These are phyloP conservation scores for Pseudonitzschia multistriata DNA, from an alignment of 108 stramenopile genomes.

Conservation along the genomic window DNA sequence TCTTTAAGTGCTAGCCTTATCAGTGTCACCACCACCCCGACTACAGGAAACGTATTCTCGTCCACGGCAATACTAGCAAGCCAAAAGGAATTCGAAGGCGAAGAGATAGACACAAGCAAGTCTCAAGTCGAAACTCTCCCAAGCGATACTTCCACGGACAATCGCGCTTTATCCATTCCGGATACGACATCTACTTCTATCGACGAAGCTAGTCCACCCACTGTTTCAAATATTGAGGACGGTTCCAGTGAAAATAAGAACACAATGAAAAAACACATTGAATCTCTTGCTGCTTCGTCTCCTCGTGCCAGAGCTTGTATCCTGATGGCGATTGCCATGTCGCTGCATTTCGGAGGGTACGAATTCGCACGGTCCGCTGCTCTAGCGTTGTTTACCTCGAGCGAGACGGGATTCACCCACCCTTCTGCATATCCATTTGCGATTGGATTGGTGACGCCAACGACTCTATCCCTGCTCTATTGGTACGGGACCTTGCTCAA, in stretches of 20 bases:
- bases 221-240: background rate
- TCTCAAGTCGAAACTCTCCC: background rate
- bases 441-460: constrained; percentile 71
- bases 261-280: background rate
- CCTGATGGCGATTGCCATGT: constrained; percentile 63
- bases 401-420: constrained; percentile 65
- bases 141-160: background rate
- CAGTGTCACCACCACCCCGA: background rate
- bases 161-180: background rate
- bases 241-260: background rate
- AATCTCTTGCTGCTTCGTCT: constrained; percentile 3
- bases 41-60: background rate
- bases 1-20: background rate
- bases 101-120: background rate
- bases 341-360: constrained; percentile 79
- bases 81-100: background rate
- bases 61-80: background rate
- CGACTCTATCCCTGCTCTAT: constrained; percentile 59
- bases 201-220: background rate
- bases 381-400: constrained; percentile 75
- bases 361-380: constrained; percentile 72
- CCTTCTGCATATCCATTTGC: constrained; percentile 78
- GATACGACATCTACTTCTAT: background rate
- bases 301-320: constrained; percentile 33
- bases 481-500: constrained; percentile 63